Percentiles rank a stretch among this genome's conserved stretches.
phyloP scores from a whole-genome alignment of 805 yeast genomes.

The Scheffersomyces ergatensis region DNA sequence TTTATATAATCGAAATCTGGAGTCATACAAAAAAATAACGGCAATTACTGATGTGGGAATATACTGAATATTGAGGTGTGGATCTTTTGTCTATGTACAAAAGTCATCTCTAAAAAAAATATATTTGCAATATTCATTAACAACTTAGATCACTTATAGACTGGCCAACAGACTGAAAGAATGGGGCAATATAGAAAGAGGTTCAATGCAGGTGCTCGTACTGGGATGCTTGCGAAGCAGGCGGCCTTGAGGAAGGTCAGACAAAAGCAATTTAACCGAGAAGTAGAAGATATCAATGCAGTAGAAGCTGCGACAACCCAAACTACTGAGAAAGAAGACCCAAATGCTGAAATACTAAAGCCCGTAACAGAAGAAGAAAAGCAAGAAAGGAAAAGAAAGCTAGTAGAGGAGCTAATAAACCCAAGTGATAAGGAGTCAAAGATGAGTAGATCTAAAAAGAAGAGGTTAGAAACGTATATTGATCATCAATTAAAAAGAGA shows the following conservation, averaged over 20 bases:
- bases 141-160: background rate
- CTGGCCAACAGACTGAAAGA: background rate
- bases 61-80: background rate
- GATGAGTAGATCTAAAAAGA: constrained; percentile 65
- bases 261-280: constrained; percentile 63
- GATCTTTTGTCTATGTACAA: background rate
- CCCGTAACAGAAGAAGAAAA: constrained; percentile 68
- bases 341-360: constrained; percentile 60
- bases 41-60: too few relatives aligned
- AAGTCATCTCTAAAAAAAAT: background rate
- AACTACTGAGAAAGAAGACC: constrained; percentile 27
- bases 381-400: constrained; percentile 58
- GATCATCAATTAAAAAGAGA: constrained; percentile 87
- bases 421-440: constrained; percentile 64
- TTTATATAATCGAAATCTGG: too few relatives aligned
- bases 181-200: constrained; percentile 85
- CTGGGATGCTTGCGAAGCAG: constrained; percentile 81
- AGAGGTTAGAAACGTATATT: constrained; percentile 85
- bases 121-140: background rate
- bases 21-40: background rate
- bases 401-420: constrained; percentile 57
- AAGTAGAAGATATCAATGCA: constrained; percentile 20
- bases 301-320: constrained; percentile 8
- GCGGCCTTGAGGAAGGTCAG: constrained; percentile 64
- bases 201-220: constrained; percentile 80